Evolutionary conservation across 257 asterid species (phyloP).

Genomic region (Penstemon barbatus): DNA sequence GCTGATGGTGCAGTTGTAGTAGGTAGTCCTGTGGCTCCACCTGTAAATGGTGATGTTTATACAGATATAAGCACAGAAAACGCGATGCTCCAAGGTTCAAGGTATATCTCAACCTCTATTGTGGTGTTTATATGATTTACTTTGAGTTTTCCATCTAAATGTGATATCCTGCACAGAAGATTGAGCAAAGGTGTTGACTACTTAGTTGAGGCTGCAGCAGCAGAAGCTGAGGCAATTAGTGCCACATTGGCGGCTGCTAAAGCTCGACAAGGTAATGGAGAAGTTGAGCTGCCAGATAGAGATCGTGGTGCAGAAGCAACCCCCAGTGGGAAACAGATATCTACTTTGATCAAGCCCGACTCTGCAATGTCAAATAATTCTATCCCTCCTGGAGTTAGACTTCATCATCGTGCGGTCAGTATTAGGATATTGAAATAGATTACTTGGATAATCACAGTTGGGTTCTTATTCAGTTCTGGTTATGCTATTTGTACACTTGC

Average conservation of each 20-base stretch:
- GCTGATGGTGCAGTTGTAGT: slow-evolving; percentile 84
- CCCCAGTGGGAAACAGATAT: slow-evolving; percentile 78
- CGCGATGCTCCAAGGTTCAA: slow-evolving; percentile 71
- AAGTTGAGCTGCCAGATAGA: slow-evolving; percentile 82
- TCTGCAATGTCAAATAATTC: slow-evolving; percentile 55
- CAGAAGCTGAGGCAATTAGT: slow-evolving; percentile 97
- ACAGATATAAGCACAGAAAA: slow-evolving; percentile 88
- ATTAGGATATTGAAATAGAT: slow-evolving; percentile 17
- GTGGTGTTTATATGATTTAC: slow-evolving; percentile 2
- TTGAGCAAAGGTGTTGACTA: slow-evolving; percentile 84
- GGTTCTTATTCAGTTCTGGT: slow-evolving; percentile 26
- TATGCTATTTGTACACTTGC: slow-evolving; percentile 33
- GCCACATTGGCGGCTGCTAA: slow-evolving; percentile 93
- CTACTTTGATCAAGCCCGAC: slow-evolving; percentile 75
- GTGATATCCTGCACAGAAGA: slow-evolving; percentile 42
- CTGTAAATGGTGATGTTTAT: slow-evolving; percentile 75
- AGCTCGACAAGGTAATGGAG: slow-evolving; percentile 89
- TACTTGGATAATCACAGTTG: slow-evolving; percentile 8
- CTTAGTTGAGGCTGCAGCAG: slow-evolving; percentile 95
- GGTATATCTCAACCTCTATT: slow-evolving; percentile 40
- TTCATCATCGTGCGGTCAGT: slow-evolving; percentile 97
- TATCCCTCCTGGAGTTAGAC: slow-evolving; percentile 77
- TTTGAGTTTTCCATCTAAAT: slow-evolving; percentile 25
- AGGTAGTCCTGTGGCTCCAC: slow-evolving; percentile 88
- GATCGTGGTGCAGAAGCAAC: slow-evolving; percentile 97